Evolutionary conservation across 345 rosid genomes (phyloP), one percentile per base, ranked within the genome.

Genomic region (Syzygium oleosum): DNA sequence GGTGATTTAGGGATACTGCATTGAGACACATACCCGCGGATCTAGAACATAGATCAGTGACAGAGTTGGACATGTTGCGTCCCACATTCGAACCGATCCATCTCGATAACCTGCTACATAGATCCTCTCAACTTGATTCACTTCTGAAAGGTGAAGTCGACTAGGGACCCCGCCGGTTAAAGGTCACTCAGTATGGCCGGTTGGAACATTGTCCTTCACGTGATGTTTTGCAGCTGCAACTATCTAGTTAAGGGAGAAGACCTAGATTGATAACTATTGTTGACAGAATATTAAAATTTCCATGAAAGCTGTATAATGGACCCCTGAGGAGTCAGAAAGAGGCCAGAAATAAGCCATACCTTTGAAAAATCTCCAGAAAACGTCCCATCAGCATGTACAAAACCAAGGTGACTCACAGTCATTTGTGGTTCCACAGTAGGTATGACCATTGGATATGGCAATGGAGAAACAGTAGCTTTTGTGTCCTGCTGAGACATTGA

Each of bases 71-170:
- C 90, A 93, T 83, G 96, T 94, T 84, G 98, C 96, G 91, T 95
- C 95, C 99, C 98, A 97, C 86, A 96, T 90, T 88, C 93, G 92
- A 90, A 94, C 92, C 88, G 96, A 94, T 88, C 98, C 99, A 87
- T 97, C 96, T 90, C 90, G 92, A 92, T 97, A 96, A 89, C 99
- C 99, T 88, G 98, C 96, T 89, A 94, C 49, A 90, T 94, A 96
- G 84, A 96, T 87, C 91, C 94, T 94, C 89, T 94, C 94, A 92
- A 95, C 93, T 88, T 89, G 91, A 89, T 88, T 89, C 86, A 91
- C 92, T 88, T 91, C 94, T 63, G 88, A 87, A 80, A 84, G 88
- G 87, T 85, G 54, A 90, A 89, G 91, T 87, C 92, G 91, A 93
- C 90, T 88, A 55, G 96, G 96, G 86, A 94, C 92, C 63, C 98